Base-by-base conservation (phyloP, 1,139 yeast genomes). In the Pneumocystis jirovecii region DNA sequence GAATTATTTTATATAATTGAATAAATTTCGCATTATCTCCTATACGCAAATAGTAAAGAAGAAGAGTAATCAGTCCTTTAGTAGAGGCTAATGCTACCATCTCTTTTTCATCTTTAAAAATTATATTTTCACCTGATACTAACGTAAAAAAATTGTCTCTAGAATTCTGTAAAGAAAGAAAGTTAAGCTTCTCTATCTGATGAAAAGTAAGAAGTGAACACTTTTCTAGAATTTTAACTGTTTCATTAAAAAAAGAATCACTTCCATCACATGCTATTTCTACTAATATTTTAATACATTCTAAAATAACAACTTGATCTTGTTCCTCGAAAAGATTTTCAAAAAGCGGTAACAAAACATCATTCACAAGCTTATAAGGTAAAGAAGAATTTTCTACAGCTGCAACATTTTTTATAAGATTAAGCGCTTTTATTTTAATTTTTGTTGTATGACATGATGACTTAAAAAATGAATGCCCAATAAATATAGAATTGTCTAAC, bases 391-490 rank as follows among this genome's bases (percentile, higher is more conserved):
- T 66, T 7, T 84, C 80, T 0, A 77, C 72, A 45, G 75, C 76
- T 65, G 77, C 79, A 0, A 81, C 78, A 7, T 80, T 79, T 17
- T 76, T 75, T 25, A 86, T 73, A 3, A 83, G 75, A 62, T 73
- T 73, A 17, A 85, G 73, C 31, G 81, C 78, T 10, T 75, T 74
- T 0, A 78, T 67, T 61, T 84, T 78, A 1, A 81, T 76, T 1
- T 74, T 73, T 0, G 76, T 66, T 1, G 75, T 72, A 69, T 75
- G 72, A 3, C 70, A 68, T 5, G 68, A 68, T 34, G 74, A 75
- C 60, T 73, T 74, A 71, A 78, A 84, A 70, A 84, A 85, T 34
- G 76, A 75, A 34, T 78, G 76, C 34, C 85, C 73, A 2, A 85
- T 68, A n/a, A 74, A 75, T 31, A 74, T 73, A 62, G 83, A 76